phyloP scores from a whole-genome alignment of 768 basidiomycete genomes.

The Gloeopeniophorella convolvens region DNA sequence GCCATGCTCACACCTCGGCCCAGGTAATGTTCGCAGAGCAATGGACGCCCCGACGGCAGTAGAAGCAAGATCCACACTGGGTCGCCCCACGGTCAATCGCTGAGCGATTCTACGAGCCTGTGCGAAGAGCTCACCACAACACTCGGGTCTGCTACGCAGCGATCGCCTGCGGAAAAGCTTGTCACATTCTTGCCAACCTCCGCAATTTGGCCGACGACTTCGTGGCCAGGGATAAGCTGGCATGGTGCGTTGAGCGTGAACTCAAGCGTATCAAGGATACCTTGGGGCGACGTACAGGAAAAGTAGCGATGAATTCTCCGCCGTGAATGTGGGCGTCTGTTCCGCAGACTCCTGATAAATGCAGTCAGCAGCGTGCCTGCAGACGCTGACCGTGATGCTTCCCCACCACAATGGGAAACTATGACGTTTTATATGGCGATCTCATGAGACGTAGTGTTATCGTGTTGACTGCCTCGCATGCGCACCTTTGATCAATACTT shows the following conservation, averaged over 20 bases:
- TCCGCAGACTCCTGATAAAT: slow-evolving; percentile 52
- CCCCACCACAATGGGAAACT: too few relatives aligned
- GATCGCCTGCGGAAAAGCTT: slow-evolving; percentile 68
- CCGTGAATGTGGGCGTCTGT: slow-evolving; percentile 56
- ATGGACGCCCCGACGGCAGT: slow-evolving; percentile 76
- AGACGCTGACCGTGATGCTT: too few relatives aligned
- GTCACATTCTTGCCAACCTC: slow-evolving; percentile 74
- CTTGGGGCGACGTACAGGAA: slow-evolving; percentile 43
- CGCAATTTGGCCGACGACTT: slow-evolving; percentile 64
- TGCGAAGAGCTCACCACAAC: slow-evolving; percentile 58
- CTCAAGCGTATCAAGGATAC: neutral
- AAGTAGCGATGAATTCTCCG: slow-evolving; percentile 65
- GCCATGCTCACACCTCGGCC: slow-evolving; percentile 73
- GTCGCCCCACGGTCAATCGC: slow-evolving; percentile 10
- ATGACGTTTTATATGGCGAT: too few relatives aligned
- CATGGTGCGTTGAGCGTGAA: too few relatives aligned
- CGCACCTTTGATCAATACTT: too few relatives aligned
- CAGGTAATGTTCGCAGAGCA: slow-evolving; percentile 79
- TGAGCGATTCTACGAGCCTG: too few relatives aligned
- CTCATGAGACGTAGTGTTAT: too few relatives aligned
- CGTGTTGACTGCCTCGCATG: too few relatives aligned
- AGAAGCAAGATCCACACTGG: slow-evolving; percentile 79
- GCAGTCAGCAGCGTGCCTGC: too few relatives aligned
- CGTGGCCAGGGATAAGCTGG: slow-evolving; percentile 66
- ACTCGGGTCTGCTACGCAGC: slow-evolving; percentile 76